A percentile compares a stretch with the other conserved stretches of the same genome.
Evolutionary conservation across 768 basidiomycete genomes (phyloP).

Genomic region (Dioszegia hungarica): DNA sequence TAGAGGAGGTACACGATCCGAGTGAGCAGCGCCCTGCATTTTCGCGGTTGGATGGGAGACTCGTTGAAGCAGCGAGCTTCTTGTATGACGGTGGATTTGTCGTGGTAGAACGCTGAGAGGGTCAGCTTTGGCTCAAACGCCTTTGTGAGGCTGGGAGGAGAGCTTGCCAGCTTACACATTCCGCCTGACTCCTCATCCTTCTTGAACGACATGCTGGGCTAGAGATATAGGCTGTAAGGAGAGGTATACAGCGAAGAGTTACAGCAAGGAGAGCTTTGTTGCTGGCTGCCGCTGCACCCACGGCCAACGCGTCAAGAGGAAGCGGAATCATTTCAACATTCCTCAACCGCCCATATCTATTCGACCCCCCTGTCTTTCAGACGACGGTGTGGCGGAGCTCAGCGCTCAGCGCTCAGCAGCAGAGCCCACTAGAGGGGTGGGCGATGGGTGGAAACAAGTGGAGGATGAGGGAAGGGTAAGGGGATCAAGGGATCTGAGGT

Average conservation of each 20-base stretch:
- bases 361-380: constrained; percentile 93
- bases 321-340: not conserved
- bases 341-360: constrained; percentile 55
- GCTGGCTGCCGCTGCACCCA: no score
- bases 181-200: constrained; percentile 86
- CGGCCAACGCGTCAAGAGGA: constrained; percentile 1
- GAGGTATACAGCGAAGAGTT: no score
- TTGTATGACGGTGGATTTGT: constrained; percentile 96
- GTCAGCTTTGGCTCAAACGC: not conserved
- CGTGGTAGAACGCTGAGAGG: constrained; percentile 52
- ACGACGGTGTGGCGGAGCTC: no score
- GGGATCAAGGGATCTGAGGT: no score
- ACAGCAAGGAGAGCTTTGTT: no score
- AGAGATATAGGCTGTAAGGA: not conserved
- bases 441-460: no score
- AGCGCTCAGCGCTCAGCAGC: no score
- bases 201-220: constrained; percentile 65
- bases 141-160: not conserved
- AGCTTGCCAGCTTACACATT: constrained; percentile 69
- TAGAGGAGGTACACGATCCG: constrained; percentile 95
- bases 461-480: no score
- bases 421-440: no score
- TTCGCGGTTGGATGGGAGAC: constrained; percentile 94
- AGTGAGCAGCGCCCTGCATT: constrained; percentile 92
- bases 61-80: constrained; percentile 99